Conservation (phyloP, 2,329 filamentous ascomycete species). For the Xylariaceae sp. region DNA sequence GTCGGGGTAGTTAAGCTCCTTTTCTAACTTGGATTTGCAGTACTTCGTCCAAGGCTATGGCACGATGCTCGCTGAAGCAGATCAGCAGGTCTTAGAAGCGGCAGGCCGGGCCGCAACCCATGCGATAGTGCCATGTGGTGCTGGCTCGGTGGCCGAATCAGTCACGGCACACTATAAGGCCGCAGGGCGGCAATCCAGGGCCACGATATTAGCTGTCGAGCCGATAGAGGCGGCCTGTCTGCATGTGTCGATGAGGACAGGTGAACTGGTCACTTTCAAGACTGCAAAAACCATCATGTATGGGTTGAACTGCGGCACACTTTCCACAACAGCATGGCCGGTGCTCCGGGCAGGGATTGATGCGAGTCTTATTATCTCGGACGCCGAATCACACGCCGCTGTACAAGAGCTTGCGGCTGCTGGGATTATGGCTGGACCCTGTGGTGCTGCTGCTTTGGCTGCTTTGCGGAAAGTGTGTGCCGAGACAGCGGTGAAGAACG, state of each 20-base stretch:
- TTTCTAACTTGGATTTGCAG: slow-evolving; percentile 25
- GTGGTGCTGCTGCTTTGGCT: slow-evolving; percentile 41
- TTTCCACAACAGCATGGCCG: slow-evolving; percentile 61
- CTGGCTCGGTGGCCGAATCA: slow-evolving; percentile 67
- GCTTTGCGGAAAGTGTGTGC: slow-evolving; percentile 47
- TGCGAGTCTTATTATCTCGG: slow-evolving; percentile 54
- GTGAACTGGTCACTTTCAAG: slow-evolving; percentile 42
- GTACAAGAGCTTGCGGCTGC: slow-evolving; percentile 45
- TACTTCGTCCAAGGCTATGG: slow-evolving; percentile 76
- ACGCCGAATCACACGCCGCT: slow-evolving; percentile 56
- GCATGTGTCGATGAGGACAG: slow-evolving; percentile 46
- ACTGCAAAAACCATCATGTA: slow-evolving; percentile 66
- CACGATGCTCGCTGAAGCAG: slow-evolving; percentile 65
- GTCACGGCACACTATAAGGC: slow-evolving; percentile 58
- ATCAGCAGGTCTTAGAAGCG: slow-evolving; percentile 50
- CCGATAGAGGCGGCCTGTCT: slow-evolving; percentile 60
- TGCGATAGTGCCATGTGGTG: slow-evolving; percentile 63
- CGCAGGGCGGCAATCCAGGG: slow-evolving; percentile 14
- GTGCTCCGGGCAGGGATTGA: slow-evolving; percentile 54
- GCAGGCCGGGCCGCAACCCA: slow-evolving; percentile 39
- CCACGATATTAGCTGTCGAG: slow-evolving; percentile 61
- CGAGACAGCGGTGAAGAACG: slow-evolving; percentile 24
- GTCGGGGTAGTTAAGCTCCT: neutral
- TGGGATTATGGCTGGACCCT: slow-evolving; percentile 30
- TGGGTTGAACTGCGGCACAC: slow-evolving; percentile 67